Evolutionary conservation across 2,329 filamentous ascomycete species (phyloP), one percentile per base, ranked within the genome.

Genomic region (Neopestalotiopsis sp.): DNA sequence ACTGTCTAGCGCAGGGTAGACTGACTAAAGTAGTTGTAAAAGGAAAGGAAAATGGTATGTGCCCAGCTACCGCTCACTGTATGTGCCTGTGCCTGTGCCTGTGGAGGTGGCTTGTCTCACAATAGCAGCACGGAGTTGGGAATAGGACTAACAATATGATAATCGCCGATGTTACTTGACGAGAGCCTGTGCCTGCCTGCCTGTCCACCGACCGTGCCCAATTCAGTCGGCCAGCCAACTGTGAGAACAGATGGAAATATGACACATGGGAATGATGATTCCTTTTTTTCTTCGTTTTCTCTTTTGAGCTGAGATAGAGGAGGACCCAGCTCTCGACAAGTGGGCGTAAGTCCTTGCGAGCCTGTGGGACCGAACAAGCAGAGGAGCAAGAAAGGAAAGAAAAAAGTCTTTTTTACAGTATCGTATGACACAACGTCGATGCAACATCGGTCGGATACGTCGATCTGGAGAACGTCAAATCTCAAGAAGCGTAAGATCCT

Each of bases 61-160:
- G 34, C 34, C 34, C 34, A 38, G 61, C 72, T 72, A 75, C 24
- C 24, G 24, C 24, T 28, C 24, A 28, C 24, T 28, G 24, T 28
- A 28, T 28, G 24, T 28, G 0, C 24, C 24, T 28, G 24, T 28
- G 24, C 24, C 24, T 38, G 34, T 38, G 34, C 34, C 73, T 73
- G 77, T 76, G 78, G 77, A 78, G 77, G 77, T 79, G 78, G 75
- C 76, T 81, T 81, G 81, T 80, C 78, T 80, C 76, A 79, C 73
- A 32, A 32, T 32, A 24, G 20, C 17, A 24, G 20, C 73, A 70
- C 71, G 72, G 30, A 30, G 69, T 72, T 72, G 71, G 73, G 67
- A 68, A 63, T 62, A 62, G 52, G 13, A 59, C 57, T 52, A 20
- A 20, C 45, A 52, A 52, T 20, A 52, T 52, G 45, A 52, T 52